These are phyloP conservation scores for Gymnopilus dilepis DNA, from an alignment of 768 basidiomycete genomes.

Conservation along the genomic window DNA sequence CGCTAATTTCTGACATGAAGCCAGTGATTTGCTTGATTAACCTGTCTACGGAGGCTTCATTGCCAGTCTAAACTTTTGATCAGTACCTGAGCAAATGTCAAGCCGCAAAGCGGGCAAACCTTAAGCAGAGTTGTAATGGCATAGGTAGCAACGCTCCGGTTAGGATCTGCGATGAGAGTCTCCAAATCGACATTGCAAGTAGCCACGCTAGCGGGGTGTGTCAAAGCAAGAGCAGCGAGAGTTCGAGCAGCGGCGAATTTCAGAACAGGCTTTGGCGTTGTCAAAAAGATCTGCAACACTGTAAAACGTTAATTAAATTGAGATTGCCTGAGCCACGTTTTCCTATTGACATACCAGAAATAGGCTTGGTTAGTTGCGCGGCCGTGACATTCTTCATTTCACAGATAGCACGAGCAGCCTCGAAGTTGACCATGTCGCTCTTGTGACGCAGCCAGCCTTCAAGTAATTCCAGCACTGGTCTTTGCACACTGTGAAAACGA, in stretches of 20 bases:
- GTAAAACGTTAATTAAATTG: not conserved
- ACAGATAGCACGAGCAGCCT: conserved; percentile 96
- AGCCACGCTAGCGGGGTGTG: conserved; percentile 86
- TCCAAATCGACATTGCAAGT: conserved; percentile 96
- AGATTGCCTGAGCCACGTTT: not conserved
- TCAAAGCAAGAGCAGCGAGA: conserved; percentile 85
- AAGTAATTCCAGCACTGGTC: conserved; percentile 90
- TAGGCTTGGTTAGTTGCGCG: conserved; percentile 82
- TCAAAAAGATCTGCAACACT: conserved; percentile 96
- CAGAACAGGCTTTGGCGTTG: conserved; percentile 91
- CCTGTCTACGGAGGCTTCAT: conserved; percentile 97
- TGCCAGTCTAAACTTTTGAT: conserved; percentile 76
- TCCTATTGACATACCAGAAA: conserved; percentile 63
- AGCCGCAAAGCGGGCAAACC: conserved; percentile 44
- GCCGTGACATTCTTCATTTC: conserved; percentile 88
- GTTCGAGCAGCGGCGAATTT: conserved; percentile 98
- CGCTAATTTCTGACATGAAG: conserved; percentile 99
- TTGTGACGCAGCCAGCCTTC: conserved; percentile 98
- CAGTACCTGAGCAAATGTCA: not conserved
- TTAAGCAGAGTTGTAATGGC: conserved; percentile 98
- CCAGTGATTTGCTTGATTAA: conserved; percentile 99
- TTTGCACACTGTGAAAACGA: conserved; percentile 68
- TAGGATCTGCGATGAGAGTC: conserved; percentile 93
- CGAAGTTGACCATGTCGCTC: conserved; percentile 99
- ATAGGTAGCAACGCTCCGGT: conserved; percentile 96